phyloP scores from a whole-genome alignment of 1,284 basidiomycete species.

The Cutaneotrichosporon sp. region DNA sequence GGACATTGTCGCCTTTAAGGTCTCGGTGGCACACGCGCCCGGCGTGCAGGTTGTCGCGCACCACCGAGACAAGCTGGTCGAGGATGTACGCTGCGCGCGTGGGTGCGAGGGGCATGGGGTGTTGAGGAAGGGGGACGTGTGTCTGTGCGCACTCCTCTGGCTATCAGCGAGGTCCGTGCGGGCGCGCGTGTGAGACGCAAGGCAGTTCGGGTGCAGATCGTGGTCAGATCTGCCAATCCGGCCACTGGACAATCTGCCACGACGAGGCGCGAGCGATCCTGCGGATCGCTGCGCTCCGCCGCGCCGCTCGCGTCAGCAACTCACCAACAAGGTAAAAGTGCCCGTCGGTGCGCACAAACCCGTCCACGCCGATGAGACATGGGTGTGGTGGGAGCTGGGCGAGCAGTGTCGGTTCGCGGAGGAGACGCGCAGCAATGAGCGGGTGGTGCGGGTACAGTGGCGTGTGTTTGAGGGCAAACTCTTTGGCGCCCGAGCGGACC shows the following conservation, averaged over 20 bases:
- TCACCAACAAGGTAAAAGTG: constrained; percentile 56
- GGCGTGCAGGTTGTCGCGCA: constrained; percentile 52
- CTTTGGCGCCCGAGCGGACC: constrained; percentile 14
- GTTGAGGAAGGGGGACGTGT: constrained; percentile 30
- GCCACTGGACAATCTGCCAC: constrained; percentile 17
- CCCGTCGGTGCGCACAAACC: constrained; percentile 53
- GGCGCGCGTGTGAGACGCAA: too few relatives aligned
- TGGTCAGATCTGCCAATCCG: too few relatives aligned
- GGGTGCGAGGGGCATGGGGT: constrained; percentile 43
- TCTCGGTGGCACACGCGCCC: constrained; percentile 55
- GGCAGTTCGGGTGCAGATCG: too few relatives aligned
- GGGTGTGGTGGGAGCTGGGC: constrained; percentile 55
- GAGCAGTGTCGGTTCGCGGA: constrained; percentile 55
- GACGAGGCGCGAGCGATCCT: too few relatives aligned
- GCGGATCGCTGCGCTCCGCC: too few relatives aligned
- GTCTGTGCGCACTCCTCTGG: constrained; percentile 34
- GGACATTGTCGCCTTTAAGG: constrained; percentile 52
- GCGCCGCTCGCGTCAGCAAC: constrained; percentile 5
- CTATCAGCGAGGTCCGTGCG: background rate
- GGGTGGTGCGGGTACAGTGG: constrained; percentile 56
- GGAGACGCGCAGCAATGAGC: constrained; percentile 53
- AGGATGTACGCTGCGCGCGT: constrained; percentile 52
- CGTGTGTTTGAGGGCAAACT: constrained; percentile 56
- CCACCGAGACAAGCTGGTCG: constrained; percentile 54
- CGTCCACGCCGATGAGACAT: constrained; percentile 53